Evolutionary conservation across 805 yeast species (phyloP).

Genomic region (Blastobotrys americana): DNA sequence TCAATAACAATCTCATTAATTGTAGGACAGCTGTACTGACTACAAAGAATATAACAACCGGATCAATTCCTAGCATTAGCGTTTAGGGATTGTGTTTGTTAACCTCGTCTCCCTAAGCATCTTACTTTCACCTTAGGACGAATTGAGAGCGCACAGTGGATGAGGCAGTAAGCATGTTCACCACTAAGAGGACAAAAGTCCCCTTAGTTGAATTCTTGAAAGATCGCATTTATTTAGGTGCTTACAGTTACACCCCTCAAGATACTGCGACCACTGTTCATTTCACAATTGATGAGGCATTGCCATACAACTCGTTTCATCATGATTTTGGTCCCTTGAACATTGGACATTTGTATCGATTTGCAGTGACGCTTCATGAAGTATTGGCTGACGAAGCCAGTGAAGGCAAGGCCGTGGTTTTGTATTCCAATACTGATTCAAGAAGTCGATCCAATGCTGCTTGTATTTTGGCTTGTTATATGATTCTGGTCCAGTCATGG

Average conservation of each 20-base stretch:
- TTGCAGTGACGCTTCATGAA: slow-evolving; percentile 91
- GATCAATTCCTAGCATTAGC: no score
- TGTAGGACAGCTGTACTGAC: no score
- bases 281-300: slow-evolving; percentile 86
- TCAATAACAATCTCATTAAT: no score
- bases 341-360: slow-evolving; percentile 85
- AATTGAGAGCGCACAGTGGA: no score
- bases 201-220: slow-evolving; percentile 33
- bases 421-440: slow-evolving; percentile 77
- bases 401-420: slow-evolving; percentile 81
- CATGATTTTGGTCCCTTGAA: slow-evolving; percentile 95
- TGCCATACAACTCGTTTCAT: slow-evolving; percentile 92
- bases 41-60: no score
- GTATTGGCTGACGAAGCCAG: slow-evolving; percentile 79
- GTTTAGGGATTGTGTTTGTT: no score
- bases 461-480: slow-evolving; percentile 85
- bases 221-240: slow-evolving; percentile 78
- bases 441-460: slow-evolving; percentile 89
- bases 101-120: no score
- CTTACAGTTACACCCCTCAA: slow-evolving; percentile 70
- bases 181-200: slow-evolving; percentile 13
- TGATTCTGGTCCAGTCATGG: slow-evolving; percentile 94
- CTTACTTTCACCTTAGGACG: no score
- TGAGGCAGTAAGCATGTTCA: neutral
- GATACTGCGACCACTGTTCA: slow-evolving; percentile 71